A percentile compares a stretch with the other conserved stretches of the same genome.
Conservation (phyloP, 1,139 yeast genomes). For the Suhomyces yuchorum region DNA sequence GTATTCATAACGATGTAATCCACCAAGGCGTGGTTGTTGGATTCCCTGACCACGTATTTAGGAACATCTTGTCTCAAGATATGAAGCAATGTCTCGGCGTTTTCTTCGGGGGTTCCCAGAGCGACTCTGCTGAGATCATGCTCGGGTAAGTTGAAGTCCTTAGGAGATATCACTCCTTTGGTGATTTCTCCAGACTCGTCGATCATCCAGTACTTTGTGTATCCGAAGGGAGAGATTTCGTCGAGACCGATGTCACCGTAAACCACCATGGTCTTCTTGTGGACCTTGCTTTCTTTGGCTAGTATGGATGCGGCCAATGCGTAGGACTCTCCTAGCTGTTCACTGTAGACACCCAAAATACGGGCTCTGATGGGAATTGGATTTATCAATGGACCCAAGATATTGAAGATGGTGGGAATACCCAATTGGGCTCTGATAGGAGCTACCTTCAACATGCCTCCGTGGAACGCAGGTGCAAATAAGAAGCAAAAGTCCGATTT, state of each 20-base stretch:
- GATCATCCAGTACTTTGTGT: conserved; percentile 77
- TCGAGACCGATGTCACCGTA: conserved; percentile 91
- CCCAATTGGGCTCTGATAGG: conserved; percentile 75
- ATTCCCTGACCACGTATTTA: conserved; percentile 35
- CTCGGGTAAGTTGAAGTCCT: conserved; percentile 78
- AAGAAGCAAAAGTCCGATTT: conserved; percentile 68
- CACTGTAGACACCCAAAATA: conserved; percentile 85
- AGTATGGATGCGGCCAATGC: conserved; percentile 75
- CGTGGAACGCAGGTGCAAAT: conserved; percentile 93
- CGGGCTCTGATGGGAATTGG: conserved; percentile 85
- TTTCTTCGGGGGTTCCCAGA: conserved; percentile 86
- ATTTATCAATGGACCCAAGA: conserved; percentile 88
- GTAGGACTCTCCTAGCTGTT: conserved; percentile 75
- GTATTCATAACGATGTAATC: conserved; percentile 88
- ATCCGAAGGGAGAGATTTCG: conserved; percentile 88
- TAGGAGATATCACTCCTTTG: conserved; percentile 50
- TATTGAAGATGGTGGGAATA: conserved; percentile 89
- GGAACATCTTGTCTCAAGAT: conserved; percentile 57
- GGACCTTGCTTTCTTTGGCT: conserved; percentile 44
- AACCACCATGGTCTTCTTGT: conserved; percentile 74
- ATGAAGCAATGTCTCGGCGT: conserved; percentile 64
- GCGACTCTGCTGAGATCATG: conserved; percentile 68
- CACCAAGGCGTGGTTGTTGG: conserved; percentile 59
- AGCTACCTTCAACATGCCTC: conserved; percentile 87
- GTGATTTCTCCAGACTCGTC: conserved; percentile 46